Evolutionary conservation across 306 rosid species (phyloP), one percentile per base, ranked within the genome.

Genomic region (Vigna trinervia): DNA sequence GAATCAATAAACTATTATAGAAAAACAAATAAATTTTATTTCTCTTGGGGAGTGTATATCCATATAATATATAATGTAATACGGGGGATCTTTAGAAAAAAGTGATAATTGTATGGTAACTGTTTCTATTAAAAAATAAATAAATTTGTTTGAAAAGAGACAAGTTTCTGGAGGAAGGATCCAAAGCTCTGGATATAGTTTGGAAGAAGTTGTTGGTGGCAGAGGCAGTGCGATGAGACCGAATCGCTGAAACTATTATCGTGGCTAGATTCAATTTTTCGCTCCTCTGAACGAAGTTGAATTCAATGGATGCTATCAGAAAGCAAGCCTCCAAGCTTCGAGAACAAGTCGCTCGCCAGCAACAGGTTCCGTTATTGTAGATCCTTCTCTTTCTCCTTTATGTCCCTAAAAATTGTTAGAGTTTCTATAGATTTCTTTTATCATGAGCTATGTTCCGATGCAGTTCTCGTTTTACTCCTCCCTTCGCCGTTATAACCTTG

Each of bases 271-370:
- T 60, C 20, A 69, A 77, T 38, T 80, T 71, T 74, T 78, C 77
- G 32, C 14, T 76, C 20, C 17, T 53, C 43, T 1, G 11, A 60
- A 12, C 14, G 3, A 12, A 26, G 0, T 26, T 60, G 20, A 60
- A 36, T 39, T 71, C 66, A 73, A 90, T 94, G 98, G 98, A 94
- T 36, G 93, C 98, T 66, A 88, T 94, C 81, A 85, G 97, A 89
- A 94, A 94, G 77, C 98, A 94, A 84, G 98, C 97, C 22, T 84
- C 93, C 61, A 90, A 89, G 89, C 97, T 94, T 80, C 95, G 98
- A 72, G 98, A 94, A 84, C 98, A 94, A 78, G 98, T 94, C 87
- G 93, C 98, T 67, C 85, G 98, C 72, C 97, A 92, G 76, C 97
- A 92, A 62, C 98, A 94, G 96, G 98, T 93, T 84, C 58, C 58